Evolutionary conservation across 345 rosid genomes (phyloP), one percentile per base, ranked within the genome.

Genomic region (Eucalyptus albens): DNA sequence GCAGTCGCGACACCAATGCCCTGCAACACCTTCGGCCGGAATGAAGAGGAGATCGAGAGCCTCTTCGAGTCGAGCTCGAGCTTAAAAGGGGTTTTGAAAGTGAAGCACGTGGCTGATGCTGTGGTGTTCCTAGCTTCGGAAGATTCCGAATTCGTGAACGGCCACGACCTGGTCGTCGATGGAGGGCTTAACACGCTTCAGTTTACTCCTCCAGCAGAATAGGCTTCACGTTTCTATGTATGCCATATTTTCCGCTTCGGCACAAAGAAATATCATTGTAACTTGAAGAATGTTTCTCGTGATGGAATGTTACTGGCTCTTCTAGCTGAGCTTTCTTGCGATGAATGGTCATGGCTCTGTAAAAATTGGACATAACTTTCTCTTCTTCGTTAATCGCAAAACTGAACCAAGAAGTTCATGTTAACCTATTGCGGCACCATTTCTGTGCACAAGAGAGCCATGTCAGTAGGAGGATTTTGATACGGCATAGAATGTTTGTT

Each of bases 111-210:
- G 87, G 95, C 93, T 1, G 92, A 93, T 59, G 93, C 93, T 19
- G 94, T 91, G 47, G 13, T 94, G 91, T 94, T 94, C 88, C 91
- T 92, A 29, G 92, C 93, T 3, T 87, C 91, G 27, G 81, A 81
- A 5, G 94, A 93, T 6, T 91, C 94, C 11, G 88, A 88, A 83
- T 87, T 93, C 5, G 69, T 92, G 49, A 91, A 90, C 3, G 94
- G 95, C 2, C 94, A 90, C 80, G 59, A 93, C 67, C 15, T 26
- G n/a, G 67, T 26, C 67, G 67, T 60, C n/a, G 15, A 60, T 60
- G 67, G 67, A 27, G n/a, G n/a, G n/a, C 15, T 60, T 72, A 60
- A 60, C 67, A 11, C 6, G 67, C 31, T 60, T 26, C 12, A 11
- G n/a, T 11, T 60, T 2, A 5, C n/a, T 60, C n/a, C 15, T 60